Evolutionary conservation across 2,329 filamentous ascomycete species (phyloP), one percentile per base, ranked within the genome.

Genomic region (Botrytis squamosa): DNA sequence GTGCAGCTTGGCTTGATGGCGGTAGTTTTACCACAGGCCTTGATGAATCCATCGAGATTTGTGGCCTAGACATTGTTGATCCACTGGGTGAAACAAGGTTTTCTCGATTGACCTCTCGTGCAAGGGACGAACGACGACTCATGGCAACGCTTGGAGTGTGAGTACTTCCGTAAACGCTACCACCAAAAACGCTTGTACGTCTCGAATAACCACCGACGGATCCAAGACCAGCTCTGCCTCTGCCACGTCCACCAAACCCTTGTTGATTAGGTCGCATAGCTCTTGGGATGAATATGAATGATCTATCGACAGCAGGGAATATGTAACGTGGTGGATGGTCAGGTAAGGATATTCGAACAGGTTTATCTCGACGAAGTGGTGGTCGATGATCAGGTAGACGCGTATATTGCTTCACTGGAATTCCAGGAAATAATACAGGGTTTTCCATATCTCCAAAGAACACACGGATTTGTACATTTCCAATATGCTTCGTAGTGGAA

Each of bases 261-360:
- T 97, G 93, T 82, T 97, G 94, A 81, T 97, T 98, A 22, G 96
- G 96, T 77, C 96, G 90, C 85, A 98, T 88, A 18, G 95, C 95
- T 77, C 96, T 89, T 20, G 96, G 96, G 75, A 99, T 99, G 84
- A 99, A 99, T 79, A 98, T 97, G 82, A 99, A 99, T 0, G 96
- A 98, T 77, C 96, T 88, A 79, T 98, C 95, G 65, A 89, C 87
- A 3, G 94, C 92, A 9, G 96, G 96, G 83, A 96, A 97, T 75
- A 98, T 95, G 82, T 98, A 98, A 76, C 93, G 90, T 52, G 94
- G 93, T 20, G 90, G 86, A 76, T 92, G 88, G 42, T 92, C 88
- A 2, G 96, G 95, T 60, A 99, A 86, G 14, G 94, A 98, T 77
- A 99, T 93, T 69, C 96, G 92, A 59, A 98, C 96, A 12, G 96